phyloP scores from a whole-genome alignment of 306 rosid genomes.

The Morella rubra region DNA sequence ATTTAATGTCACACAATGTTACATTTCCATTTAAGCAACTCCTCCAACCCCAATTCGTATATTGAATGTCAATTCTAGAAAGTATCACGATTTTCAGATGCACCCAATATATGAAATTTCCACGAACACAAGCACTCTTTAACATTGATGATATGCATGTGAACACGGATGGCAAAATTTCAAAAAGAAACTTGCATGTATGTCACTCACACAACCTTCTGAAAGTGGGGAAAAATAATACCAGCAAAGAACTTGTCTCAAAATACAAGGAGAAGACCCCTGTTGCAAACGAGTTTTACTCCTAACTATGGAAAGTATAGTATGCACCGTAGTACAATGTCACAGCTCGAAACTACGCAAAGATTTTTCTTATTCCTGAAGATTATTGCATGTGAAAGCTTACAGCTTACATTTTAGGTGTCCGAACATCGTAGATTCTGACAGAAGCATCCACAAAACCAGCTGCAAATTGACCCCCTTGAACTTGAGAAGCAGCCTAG shows the following conservation, averaged over 20 bases:
- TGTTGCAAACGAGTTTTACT: neutral
- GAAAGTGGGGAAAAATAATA: no score
- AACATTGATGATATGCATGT: neutral
- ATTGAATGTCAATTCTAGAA: neutral
- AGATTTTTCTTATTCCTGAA: slow-evolving; percentile 6
- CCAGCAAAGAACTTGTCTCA: no score
- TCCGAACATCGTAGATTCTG: slow-evolving; percentile 79
- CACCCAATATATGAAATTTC: neutral
- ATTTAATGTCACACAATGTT: neutral
- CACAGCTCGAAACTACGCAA: neutral
- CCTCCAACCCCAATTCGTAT: neutral
- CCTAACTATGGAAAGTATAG: neutral
- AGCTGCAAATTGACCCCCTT: slow-evolving; percentile 93
- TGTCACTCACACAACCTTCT: neutral
- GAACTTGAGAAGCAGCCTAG: slow-evolving; percentile 96
- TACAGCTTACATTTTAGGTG: slow-evolving; percentile 88
- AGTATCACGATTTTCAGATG: slow-evolving; percentile 1
- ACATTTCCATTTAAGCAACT: neutral
- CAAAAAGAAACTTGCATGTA: neutral
- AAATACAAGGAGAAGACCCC: neutral
- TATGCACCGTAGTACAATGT: neutral
- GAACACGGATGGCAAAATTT: neutral
- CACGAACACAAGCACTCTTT: neutral
- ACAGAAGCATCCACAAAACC: slow-evolving; percentile 92
- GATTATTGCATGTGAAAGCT: slow-evolving; percentile 30